phyloP scores from a whole-genome alignment of 1,139 yeast species.

The Hansenula lynferdii region DNA sequence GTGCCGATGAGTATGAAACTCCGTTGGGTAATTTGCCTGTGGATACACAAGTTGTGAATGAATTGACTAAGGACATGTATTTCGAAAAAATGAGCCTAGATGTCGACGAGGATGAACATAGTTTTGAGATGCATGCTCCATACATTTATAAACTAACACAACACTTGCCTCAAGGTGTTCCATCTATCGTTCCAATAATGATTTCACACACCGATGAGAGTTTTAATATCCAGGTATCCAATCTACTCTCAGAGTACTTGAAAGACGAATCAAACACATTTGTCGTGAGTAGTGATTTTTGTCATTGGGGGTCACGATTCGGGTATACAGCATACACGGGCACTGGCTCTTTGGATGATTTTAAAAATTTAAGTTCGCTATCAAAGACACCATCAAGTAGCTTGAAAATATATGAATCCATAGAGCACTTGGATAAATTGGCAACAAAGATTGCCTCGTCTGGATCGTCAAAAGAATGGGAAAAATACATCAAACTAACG shows the following conservation, averaged over 20 bases:
- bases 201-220: conserved; percentile 55
- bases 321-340: conserved; percentile 60
- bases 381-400: conserved; percentile 26
- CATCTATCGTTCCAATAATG: conserved; percentile 73
- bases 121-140: conserved; percentile 94
- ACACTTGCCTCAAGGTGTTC: conserved; percentile 33
- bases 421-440: conserved; percentile 60
- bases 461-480: conserved; percentile 51
- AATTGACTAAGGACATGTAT: conserved; percentile 30
- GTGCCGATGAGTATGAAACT: conserved; percentile 58
- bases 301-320: conserved; percentile 92
- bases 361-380: conserved; percentile 18
- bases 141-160: conserved; percentile 48
- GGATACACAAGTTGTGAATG: conserved; percentile 42
- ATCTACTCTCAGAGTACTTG: conserved; percentile 48
- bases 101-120: conserved; percentile 83
- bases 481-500: conserved; percentile 56
- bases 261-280: conserved; percentile 58
- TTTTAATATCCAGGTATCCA: conserved; percentile 43
- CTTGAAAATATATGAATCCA: conserved; percentile 56
- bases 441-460: conserved; percentile 64
- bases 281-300: conserved; percentile 84
- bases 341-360: conserved; percentile 19
- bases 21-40: conserved; percentile 76
- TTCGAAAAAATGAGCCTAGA: conserved; percentile 54